Base-by-base conservation (phyloP, 2,329 filamentous ascomycete genomes). In the Penicillium sp. region DNA sequence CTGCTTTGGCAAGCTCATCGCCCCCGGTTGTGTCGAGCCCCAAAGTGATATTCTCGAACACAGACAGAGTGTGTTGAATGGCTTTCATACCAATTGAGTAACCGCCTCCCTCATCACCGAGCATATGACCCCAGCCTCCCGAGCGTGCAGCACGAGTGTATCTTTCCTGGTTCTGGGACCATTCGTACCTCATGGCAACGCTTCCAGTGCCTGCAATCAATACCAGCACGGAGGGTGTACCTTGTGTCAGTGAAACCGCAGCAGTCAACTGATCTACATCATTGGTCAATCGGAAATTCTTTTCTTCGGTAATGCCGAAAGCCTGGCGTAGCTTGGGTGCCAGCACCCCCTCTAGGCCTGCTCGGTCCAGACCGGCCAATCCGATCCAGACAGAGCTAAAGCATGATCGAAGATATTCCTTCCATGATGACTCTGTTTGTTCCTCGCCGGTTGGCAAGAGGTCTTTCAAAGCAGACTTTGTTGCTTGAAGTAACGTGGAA, bases 161-260 rank as follows among this genome's bases (percentile, higher is more conserved):
- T 26, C 45, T 50, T 36, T 43, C 26, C 9, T 38, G 27, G n/a
- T 50, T 42, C 0, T 51, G 47, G 4, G 47, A 43, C 45, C 61
- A 60, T 9, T 55, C 53, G 58, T 73, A 79, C 16, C 66, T 67
- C 67, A 76, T 77, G n/a, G 70, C 72, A 2, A 78, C 67, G 9
- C 74, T 76, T 0, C 76, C 76, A 0, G 76, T 79, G 0, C 76
- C 76, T 10, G 74, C 74, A 5, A 79, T 70, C 5, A 78, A 59
- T 2, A 76, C 71, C 35, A 76, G 59, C 2, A 60, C 65, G 0
- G 68, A 66, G 2, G 45, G 45, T 3, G 46, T 38, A 4, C 51
- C 32, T 51, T 58, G 39, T 53, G 62, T 26, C 36, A 52, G 32
- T 32, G 40, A 53, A 9, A 69, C 55, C 1, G 64, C 55, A 1